Evolutionary conservation across 331 rosid genomes (phyloP), one percentile per base, ranked within the genome.

Genomic region (Rhamnella rubrinervis): DNA sequence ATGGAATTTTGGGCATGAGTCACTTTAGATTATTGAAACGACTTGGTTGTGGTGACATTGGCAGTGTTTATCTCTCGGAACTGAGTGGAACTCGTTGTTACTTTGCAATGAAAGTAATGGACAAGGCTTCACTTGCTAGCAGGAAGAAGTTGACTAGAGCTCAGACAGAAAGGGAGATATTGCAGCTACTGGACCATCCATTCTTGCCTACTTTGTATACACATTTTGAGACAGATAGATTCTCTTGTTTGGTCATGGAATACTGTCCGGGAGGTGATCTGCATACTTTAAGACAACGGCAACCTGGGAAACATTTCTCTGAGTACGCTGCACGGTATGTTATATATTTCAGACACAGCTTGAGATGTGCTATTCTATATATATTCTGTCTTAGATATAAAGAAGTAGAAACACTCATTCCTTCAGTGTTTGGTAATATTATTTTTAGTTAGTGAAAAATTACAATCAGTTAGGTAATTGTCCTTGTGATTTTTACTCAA

Each of bases 21-120:
- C 99, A 95, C 74, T 95, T 95, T 77, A 88, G 77, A 78, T 83
- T 95, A 75, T 91, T 95, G 68, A 91, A 84, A 78, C 80, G 97
- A 67, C 99, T 95, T 75, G 99, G 99, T 72, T 95, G 99, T 71
- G 99, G 99, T 21, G 99, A 95, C 74, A 95, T 95, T 72, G 99
- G 99, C 51, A 91, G 99, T 68, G 99, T 95, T 14, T 95, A 95
- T 87, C 97, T 95, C 71, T 95, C 99, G 6, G 99, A 95, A 79
- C 83, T 95, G 73, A 95, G 97, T 74, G 97, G 88, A 67, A 95
- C 99, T 21, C 88, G 96, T 56, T 95, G 99, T 72, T 82, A 81
- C 68, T 95, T 95, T 53, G 99, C 99, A 10, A 91, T 95, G 99
- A 95, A 95, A 85, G 99, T 95, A 53, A 95, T 95, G 99, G 99